These are phyloP conservation scores for Boeremia exigua DNA, from an alignment of 2,329 filamentous ascomycete genomes.

Conservation along the genomic window DNA sequence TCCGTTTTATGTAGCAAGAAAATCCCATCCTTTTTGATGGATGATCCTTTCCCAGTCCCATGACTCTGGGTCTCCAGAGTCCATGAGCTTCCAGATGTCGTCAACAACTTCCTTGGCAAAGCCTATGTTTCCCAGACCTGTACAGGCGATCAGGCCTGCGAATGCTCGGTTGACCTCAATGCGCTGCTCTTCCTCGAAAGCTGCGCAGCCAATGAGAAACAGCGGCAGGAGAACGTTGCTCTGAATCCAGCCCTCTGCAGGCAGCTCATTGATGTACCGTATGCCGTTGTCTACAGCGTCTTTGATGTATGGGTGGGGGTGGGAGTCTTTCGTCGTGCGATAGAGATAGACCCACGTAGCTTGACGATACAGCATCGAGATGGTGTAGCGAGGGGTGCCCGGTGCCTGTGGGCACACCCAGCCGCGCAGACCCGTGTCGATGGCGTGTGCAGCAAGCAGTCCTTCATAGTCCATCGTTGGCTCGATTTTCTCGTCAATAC, in stretches of 20 bases:
- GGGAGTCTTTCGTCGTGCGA: slow-evolving; percentile 64
- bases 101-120: slow-evolving; percentile 63
- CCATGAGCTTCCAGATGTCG: slow-evolving; percentile 66
- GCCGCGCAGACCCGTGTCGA: slow-evolving; percentile 74
- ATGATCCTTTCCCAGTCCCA: slow-evolving; percentile 71
- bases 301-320: slow-evolving; percentile 61
- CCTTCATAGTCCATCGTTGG: slow-evolving; percentile 76
- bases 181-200: slow-evolving; percentile 62
- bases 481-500: slow-evolving; percentile 67
- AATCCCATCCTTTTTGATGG: slow-evolving; percentile 64
- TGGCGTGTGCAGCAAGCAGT: slow-evolving; percentile 74
- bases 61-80: slow-evolving; percentile 60
- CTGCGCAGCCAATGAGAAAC: slow-evolving; percentile 67
- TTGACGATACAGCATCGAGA: slow-evolving; percentile 66
- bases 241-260: slow-evolving; percentile 61
- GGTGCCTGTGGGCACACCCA: slow-evolving; percentile 70
- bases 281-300: slow-evolving; percentile 65
- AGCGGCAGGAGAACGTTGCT: slow-evolving; percentile 67
- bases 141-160: slow-evolving; percentile 61
- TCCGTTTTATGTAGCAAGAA: slow-evolving; percentile 60
- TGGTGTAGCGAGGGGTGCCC: slow-evolving; percentile 60
- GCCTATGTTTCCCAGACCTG: slow-evolving; percentile 64
- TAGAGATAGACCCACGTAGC: slow-evolving; percentile 69
- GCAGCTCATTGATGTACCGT: slow-evolving; percentile 61
- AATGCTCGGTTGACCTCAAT: slow-evolving; percentile 63